Conservation (phyloP, 192 early-diverging fungal species). For the Chytriomyces hyalinus region DNA sequence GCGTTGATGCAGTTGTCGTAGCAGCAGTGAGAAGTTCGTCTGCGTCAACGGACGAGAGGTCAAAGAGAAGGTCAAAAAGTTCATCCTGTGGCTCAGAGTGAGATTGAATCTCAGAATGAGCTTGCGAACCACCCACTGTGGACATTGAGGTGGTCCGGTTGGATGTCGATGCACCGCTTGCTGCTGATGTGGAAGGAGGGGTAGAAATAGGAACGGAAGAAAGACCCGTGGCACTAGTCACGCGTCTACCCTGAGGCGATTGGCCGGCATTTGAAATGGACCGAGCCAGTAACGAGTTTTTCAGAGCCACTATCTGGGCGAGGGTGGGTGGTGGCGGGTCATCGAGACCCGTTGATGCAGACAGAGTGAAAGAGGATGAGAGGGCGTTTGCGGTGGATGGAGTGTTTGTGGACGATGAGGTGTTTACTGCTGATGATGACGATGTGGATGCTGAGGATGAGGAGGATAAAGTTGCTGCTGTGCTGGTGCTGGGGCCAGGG, state of each 20-base stretch:
- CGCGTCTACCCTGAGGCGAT: background rate
- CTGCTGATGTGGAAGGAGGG: background rate
- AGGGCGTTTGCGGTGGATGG: background rate
- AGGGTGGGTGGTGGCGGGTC: constrained; percentile 22
- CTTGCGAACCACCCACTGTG: background rate
- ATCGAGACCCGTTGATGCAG: background rate
- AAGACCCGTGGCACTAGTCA: background rate
- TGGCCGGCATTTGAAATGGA: background rate
- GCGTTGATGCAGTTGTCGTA: no score
- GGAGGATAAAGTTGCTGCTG: background rate
- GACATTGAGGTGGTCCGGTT: background rate
- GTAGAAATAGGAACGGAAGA: background rate
- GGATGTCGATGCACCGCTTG: background rate
- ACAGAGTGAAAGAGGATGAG: background rate
- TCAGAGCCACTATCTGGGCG: constrained; percentile 2
- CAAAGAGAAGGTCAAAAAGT: no score
- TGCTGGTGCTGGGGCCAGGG: background rate
- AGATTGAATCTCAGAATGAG: background rate
- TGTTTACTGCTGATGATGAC: no score
- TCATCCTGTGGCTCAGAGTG: no score
- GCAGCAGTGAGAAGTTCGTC: no score
- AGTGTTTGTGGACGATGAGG: no score
- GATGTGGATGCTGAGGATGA: no score
- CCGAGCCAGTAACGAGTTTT: background rate
- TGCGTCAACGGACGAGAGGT: no score